These are phyloP conservation scores for Hemileia vastatrix DNA, from an alignment of 1,284 basidiomycete genomes.

Conservation along the genomic window DNA sequence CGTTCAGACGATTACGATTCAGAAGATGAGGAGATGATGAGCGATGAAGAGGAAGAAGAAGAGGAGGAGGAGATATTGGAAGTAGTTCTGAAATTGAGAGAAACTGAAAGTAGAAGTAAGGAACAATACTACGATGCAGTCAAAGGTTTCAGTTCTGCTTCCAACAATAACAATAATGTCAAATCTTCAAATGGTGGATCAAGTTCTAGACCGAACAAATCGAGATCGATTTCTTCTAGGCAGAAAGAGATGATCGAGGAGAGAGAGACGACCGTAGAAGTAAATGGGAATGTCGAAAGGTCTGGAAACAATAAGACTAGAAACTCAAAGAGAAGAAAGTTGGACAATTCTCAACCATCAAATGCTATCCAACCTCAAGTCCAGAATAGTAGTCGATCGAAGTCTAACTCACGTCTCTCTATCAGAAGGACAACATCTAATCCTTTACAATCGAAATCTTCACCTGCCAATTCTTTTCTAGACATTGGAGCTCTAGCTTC, in stretches of 20 bases:
- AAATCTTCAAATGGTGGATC: not conserved
- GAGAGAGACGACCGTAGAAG: not conserved
- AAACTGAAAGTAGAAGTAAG: conserved; percentile 32
- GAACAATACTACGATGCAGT: conserved; percentile 32
- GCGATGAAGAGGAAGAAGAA: conserved; percentile 22
- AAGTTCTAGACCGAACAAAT: not conserved
- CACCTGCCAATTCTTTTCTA: not conserved
- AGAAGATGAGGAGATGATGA: conserved; percentile 15
- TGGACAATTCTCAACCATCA: not conserved
- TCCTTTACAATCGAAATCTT: not conserved
- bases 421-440: not conserved
- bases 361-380: not conserved
- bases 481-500: not conserved
- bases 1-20: conserved; percentile 36
- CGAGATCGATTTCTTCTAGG: not conserved
- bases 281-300: not conserved
- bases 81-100: conserved; percentile 38
- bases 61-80: conserved; percentile 36
- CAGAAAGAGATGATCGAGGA: too few species aligned
- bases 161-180: too few species aligned
- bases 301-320: not conserved
- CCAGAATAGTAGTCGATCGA: too few species aligned
- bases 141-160: not conserved
- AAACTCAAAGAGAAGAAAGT: not conserved
- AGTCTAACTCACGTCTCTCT: not conserved